phyloP scores from a whole-genome alignment of 495 filamentous ascomycete species.

The Penicillium malachiteum region DNA sequence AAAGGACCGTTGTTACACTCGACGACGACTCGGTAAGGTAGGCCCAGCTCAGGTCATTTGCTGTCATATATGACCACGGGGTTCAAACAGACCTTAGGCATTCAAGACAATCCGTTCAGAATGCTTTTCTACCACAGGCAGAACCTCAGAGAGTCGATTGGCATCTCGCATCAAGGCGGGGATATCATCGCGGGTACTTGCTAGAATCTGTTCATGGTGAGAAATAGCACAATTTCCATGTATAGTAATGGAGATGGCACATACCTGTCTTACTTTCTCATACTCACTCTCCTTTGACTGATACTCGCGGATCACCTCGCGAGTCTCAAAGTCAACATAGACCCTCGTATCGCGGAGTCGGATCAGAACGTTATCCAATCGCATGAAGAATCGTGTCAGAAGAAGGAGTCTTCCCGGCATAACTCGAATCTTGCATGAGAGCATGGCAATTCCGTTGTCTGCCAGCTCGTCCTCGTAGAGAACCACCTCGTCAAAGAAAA shows the following conservation, averaged over 20 bases:
- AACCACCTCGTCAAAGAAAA: slow-evolving; percentile 92
- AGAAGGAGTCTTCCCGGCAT: slow-evolving; percentile 86
- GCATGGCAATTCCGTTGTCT: slow-evolving; percentile 89
- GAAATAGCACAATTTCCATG: neutral
- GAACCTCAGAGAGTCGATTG: slow-evolving; percentile 69
- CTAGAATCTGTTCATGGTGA: slow-evolving; percentile 57
- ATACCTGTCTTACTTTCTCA: slow-evolving; percentile 70
- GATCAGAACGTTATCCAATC: slow-evolving; percentile 84
- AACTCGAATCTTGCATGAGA: slow-evolving; percentile 85
- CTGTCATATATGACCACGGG: neutral
- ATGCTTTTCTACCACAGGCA: slow-evolving; percentile 65
- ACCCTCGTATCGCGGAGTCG: slow-evolving; percentile 86
- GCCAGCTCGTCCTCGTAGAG: slow-evolving; percentile 97
- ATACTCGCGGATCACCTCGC: slow-evolving; percentile 86
- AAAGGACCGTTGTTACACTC: no score
- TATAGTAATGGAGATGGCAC: slow-evolving; percentile 4
- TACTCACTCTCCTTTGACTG: slow-evolving; percentile 78
- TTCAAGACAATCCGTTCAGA: slow-evolving; percentile 42
- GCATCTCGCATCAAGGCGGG: slow-evolving; percentile 80
- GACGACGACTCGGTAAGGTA: no score
- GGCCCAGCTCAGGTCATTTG: neutral
- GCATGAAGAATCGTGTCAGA: slow-evolving; percentile 86
- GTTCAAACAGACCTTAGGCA: slow-evolving; percentile 3
- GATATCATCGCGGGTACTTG: slow-evolving; percentile 69
- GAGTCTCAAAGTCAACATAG: slow-evolving; percentile 83